These are phyloP conservation scores for Naegleria lovaniensis DNA, from an alignment of 208 protist species.

Conservation along the genomic window DNA sequence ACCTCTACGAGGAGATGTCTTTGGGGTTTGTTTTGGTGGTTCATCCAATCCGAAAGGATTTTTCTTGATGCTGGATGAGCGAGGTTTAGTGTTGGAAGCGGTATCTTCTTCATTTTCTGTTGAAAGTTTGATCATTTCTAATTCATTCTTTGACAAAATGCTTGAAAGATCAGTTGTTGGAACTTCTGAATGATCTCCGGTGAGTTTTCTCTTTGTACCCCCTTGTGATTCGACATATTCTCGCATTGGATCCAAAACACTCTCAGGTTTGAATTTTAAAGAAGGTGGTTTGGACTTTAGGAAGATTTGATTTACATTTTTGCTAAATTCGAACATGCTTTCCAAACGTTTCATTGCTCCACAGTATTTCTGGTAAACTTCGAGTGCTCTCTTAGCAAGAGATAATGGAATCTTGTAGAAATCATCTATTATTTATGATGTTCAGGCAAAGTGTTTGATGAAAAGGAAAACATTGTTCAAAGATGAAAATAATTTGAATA, in stretches of 20 bases:
- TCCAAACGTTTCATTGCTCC: not conserved
- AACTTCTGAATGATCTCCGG: not conserved
- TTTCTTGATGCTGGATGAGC: not conserved
- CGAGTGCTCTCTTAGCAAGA: not conserved
- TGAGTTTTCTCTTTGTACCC: not conserved
- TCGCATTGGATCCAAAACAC: not conserved
- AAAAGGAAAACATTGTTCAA: too few species aligned
- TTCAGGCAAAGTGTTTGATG: too few species aligned
- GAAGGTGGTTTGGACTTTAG: not conserved
- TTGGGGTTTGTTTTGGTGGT: not conserved
- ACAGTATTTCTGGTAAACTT: not conserved
- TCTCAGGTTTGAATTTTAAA: slow-evolving; percentile 9
- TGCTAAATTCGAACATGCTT: not conserved
- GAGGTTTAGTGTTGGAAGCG: not conserved
- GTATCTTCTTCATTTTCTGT: not conserved
- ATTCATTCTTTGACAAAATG: not conserved
- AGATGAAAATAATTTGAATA: too few species aligned
- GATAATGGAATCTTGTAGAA: not conserved
- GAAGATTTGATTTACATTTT: not conserved
- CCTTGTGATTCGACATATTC: not conserved
- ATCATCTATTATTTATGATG: not conserved
- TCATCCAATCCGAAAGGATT: not conserved
- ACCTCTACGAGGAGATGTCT: not conserved
- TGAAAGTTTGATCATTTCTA: not conserved
- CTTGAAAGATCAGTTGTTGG: not conserved